A percentile compares a stretch with the other conserved stretches of the same genome.
Conservation (phyloP, 805 yeast species). For the Pichia eremophila region DNA sequence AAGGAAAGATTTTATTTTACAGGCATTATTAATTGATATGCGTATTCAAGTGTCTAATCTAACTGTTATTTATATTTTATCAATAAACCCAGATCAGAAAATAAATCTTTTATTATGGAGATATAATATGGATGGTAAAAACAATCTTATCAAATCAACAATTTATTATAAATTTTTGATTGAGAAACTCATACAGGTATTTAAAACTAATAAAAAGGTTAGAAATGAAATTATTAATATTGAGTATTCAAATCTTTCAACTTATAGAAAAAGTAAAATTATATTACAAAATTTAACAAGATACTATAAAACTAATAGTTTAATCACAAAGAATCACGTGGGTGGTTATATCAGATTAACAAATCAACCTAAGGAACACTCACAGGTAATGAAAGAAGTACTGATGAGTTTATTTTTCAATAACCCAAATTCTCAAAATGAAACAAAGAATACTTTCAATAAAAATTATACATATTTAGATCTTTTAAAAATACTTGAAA, state of each 20-base stretch:
- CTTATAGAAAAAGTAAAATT: constrained; percentile 1
- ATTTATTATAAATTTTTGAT: constrained; percentile 1
- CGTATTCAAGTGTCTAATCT: background rate
- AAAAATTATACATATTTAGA: background rate
- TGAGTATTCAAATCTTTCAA: constrained; percentile 6
- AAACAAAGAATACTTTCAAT: background rate
- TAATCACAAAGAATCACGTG: constrained; percentile 4
- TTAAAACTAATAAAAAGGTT: background rate
- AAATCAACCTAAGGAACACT: constrained; percentile 3
- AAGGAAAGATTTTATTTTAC: background rate
- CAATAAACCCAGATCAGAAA: background rate
- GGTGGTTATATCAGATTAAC: constrained; percentile 5
- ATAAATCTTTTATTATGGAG: background rate
- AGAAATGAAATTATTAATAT: constrained; percentile 1
- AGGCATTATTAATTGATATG: background rate
- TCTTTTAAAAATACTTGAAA: constrained; percentile 3
- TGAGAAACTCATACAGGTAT: background rate
- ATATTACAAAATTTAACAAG: background rate
- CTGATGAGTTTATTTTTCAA: background rate
- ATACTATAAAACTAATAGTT: background rate
- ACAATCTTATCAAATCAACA: background rate
- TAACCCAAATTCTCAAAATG: no score
- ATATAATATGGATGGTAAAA: background rate
- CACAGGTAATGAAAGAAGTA: constrained; percentile 1
- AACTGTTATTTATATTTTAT: background rate